Evolutionary conservation across 768 basidiomycete species (phyloP), one percentile per base, ranked within the genome.

Genomic region (Phanerodontia chrysosporium): DNA sequence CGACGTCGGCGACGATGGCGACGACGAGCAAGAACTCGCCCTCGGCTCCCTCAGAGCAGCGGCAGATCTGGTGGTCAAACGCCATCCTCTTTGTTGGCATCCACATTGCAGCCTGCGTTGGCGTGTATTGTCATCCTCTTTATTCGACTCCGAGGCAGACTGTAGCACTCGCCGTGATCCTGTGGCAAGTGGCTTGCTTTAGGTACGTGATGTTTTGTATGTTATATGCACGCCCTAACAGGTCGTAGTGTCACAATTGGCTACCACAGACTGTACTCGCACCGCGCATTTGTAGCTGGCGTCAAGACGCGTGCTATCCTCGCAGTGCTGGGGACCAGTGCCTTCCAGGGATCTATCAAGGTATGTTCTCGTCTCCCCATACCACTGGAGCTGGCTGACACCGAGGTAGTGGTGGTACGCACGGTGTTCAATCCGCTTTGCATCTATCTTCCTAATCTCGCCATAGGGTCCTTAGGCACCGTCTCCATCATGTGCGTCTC

Each of bases 261-360:
- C 1, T 91, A 91, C 68, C 89, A 91, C 67, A 79, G 89, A 36
- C 72, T 92, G n/a, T 90, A 86, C 71, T 89, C 89, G 5, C 90
- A 91, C 66, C 80, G 82, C 3, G 78, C 88, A 1, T 90, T 89
- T 69, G 78, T 78, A 21, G 89, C 89, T 4, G 73, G 73, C 1
- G 57, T 80, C 18, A 75, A 75, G 10, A 80, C 89, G 42, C 78
- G 89, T 12, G 63, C 85, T 5, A 70, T 80, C 22, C 73, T 92
- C 30, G 86, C 89, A 21, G 71, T 80, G 28, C 73, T 91, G 68
- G 90, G 90, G 0, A 82, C 85, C 3, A 80, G 85, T 49, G 90
- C 84, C 0, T 88, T 90, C 63, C 90, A 92, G 66, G 90, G 90
- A 2, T 89, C 86, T 45, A 88, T 90, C 66, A 89, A 89, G 78